Percentiles rank a stretch among this genome's conserved stretches.
These are phyloP conservation scores for Leptomonas seymouri DNA, from an alignment of 208 protist genomes.

Conservation along the genomic window DNA sequence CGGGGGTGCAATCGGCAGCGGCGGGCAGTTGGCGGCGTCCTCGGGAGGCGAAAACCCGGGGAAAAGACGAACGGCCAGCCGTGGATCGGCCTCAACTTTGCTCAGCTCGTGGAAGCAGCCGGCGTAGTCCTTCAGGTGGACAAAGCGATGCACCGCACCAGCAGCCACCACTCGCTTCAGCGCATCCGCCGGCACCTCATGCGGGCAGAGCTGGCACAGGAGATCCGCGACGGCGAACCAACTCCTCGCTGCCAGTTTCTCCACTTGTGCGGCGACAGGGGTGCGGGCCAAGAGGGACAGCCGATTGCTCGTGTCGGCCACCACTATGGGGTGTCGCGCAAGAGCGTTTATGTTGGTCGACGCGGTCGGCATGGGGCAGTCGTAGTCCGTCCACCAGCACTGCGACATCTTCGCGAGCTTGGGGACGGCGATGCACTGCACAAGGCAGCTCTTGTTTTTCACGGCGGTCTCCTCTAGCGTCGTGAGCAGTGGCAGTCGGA, in stretches of 20 bases:
- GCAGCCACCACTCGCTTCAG: slow-evolving; percentile 35
- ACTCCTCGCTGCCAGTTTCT: slow-evolving; percentile 29
- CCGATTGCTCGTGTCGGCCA: slow-evolving; percentile 30
- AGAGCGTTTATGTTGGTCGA: slow-evolving; percentile 21
- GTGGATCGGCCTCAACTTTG: slow-evolving; percentile 46
- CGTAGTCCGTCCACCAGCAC: slow-evolving; percentile 54
- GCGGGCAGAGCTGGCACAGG: slow-evolving; percentile 63
- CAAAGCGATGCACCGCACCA: slow-evolving; percentile 53
- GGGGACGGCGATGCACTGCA: slow-evolving; percentile 29
- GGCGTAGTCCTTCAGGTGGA: slow-evolving; percentile 30
- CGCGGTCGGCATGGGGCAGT: slow-evolving; percentile 39
- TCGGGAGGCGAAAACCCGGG: slow-evolving; percentile 16
- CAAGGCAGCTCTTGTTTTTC: slow-evolving; percentile 6
- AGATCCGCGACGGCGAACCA: slow-evolving; percentile 46
- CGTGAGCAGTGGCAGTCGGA: slow-evolving; percentile 62
- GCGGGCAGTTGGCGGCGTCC: background rate
- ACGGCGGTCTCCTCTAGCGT: slow-evolving; percentile 15
- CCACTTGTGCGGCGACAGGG: slow-evolving; percentile 32
- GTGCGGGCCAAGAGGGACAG: slow-evolving; percentile 45
- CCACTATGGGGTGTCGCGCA: slow-evolving; percentile 40
- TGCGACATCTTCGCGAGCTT: slow-evolving; percentile 31
- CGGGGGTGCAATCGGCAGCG: background rate
- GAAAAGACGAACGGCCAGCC: slow-evolving; percentile 56
- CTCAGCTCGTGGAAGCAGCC: slow-evolving; percentile 50
- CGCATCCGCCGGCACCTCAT: slow-evolving; percentile 41